Conservation (phyloP, 2,329 filamentous ascomycete genomes). For the Epichloe sylvatica region DNA sequence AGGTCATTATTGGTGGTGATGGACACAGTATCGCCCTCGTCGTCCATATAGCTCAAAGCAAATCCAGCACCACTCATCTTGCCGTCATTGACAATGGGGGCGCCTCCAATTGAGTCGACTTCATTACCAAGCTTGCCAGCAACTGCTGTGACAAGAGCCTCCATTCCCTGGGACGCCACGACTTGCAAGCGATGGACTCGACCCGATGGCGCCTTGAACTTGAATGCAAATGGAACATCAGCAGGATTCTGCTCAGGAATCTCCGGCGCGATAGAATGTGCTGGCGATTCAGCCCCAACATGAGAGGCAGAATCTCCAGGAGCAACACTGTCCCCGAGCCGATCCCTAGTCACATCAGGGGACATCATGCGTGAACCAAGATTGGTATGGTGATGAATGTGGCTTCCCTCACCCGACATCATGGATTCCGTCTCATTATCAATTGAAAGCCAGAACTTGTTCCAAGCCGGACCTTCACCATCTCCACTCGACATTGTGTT, state of each 20-base stretch:
- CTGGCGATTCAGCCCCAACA: slow-evolving; percentile 64
- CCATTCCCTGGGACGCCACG: slow-evolving; percentile 63
- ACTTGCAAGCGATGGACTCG: slow-evolving; percentile 89
- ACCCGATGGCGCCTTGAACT: slow-evolving; percentile 94
- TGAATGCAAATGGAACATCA: slow-evolving; percentile 85
- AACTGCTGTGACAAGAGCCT: slow-evolving; percentile 63
- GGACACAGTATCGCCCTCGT: slow-evolving; percentile 91
- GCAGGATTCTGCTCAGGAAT: slow-evolving; percentile 42
- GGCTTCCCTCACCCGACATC: slow-evolving; percentile 80
- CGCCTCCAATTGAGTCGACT: slow-evolving; percentile 69
- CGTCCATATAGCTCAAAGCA: slow-evolving; percentile 88
- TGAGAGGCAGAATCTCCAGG: slow-evolving; percentile 94
- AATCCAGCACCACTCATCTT: slow-evolving; percentile 66
- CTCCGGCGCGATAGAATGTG: slow-evolving; percentile 46
- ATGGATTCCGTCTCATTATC: slow-evolving; percentile 91
- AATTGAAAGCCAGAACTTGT: slow-evolving; percentile 98
- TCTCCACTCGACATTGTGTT: slow-evolving; percentile 86
- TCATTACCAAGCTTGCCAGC: slow-evolving; percentile 75
- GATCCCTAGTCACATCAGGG: slow-evolving; percentile 59
- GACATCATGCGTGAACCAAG: slow-evolving; percentile 64
- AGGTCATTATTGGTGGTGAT: slow-evolving; percentile 94
- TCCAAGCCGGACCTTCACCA: slow-evolving; percentile 93
- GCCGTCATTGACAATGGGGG: slow-evolving; percentile 65
- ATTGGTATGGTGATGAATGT: slow-evolving; percentile 50
- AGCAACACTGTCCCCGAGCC: slow-evolving; percentile 66